Percentiles rank a stretch among this genome's conserved stretches.
These are phyloP conservation scores for Choanephora cucurbitarum DNA, from an alignment of 371 early-diverging fungal species.

Conservation along the genomic window DNA sequence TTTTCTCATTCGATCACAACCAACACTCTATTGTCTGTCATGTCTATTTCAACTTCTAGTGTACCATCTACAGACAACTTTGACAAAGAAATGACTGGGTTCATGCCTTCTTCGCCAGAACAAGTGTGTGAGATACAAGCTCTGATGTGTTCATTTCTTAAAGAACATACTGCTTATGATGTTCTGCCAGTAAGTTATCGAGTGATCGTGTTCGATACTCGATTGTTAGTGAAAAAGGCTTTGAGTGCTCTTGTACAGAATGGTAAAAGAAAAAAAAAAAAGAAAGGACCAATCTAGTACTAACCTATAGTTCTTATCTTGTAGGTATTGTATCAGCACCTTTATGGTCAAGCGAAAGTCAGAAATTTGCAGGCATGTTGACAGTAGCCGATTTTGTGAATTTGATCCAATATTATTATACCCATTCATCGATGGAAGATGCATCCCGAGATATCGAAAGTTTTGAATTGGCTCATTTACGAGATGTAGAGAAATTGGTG, in stretches of 20 bases:
- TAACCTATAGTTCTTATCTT: background rate
- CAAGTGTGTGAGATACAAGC: conserved; percentile 42
- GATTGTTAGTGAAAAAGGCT: conserved; percentile 89
- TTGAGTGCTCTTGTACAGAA: conserved; percentile 91
- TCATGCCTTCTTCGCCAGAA: conserved; percentile 12
- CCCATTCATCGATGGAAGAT: conserved; percentile 72
- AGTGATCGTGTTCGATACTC: conserved; percentile 89
- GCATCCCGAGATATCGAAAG: conserved; percentile 86
- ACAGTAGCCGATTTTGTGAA: conserved; percentile 93
- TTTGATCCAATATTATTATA: conserved; percentile 89
- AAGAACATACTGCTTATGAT: conserved; percentile 85
- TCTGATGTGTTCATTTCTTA: conserved; percentile 65
- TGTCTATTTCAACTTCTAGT: conserved; percentile 19
- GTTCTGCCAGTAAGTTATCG: conserved; percentile 89
- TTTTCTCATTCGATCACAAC: no score
- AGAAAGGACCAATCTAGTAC: no score
- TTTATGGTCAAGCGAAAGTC: conserved; percentile 81
- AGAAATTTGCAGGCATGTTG: conserved; percentile 89
- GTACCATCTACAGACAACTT: conserved; percentile 12
- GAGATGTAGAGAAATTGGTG: conserved; percentile 60
- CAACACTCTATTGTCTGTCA: background rate
- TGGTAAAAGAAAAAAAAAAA: conserved; percentile 50
- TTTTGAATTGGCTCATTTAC: conserved; percentile 74
- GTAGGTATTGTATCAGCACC: conserved; percentile 94
- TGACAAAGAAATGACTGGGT: conserved; percentile 14